Evolutionary conservation across 768 basidiomycete genomes (phyloP).

Genomic region (Hydnomerulius pinastri): DNA sequence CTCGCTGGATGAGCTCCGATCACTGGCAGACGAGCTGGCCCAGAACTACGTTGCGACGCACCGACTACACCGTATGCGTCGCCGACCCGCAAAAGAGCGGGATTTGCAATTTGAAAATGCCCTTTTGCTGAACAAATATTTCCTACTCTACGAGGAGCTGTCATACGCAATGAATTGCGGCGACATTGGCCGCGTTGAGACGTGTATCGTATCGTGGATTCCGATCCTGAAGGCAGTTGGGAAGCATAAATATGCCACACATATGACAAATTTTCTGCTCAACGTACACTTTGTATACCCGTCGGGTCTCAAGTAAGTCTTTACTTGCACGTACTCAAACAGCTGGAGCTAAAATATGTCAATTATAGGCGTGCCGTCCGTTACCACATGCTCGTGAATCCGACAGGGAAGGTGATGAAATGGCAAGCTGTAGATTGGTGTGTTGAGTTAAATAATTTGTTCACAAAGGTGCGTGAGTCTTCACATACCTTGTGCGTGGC

Average conservation of each 20-base stretch:
- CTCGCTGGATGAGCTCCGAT: constrained; percentile 19
- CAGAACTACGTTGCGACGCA: background rate
- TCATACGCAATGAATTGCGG: constrained; percentile 33
- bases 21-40: constrained; percentile 25
- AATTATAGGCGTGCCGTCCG: constrained; percentile 17
- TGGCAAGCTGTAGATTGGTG: constrained; percentile 42
- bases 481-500: background rate
- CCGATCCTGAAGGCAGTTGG: constrained; percentile 26
- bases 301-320: constrained; percentile 3
- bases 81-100: background rate
- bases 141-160: constrained; percentile 42
- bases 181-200: constrained; percentile 33
- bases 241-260: constrained; percentile 36
- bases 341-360: background rate
- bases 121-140: constrained; percentile 29
- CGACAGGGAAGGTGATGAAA: constrained; percentile 29
- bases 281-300: constrained; percentile 30
- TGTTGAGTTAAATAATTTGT: constrained; percentile 44
- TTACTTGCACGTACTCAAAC: background rate
- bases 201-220: constrained; percentile 24
- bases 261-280: constrained; percentile 25
- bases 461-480: constrained; percentile 38
- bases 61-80: constrained; percentile 11
- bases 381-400: constrained; percentile 35
- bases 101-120: constrained; percentile 37